Evolutionary conservation across 176 grass and related monocot genomes (phyloP).

Genomic region (Phoenix roebelenii): DNA sequence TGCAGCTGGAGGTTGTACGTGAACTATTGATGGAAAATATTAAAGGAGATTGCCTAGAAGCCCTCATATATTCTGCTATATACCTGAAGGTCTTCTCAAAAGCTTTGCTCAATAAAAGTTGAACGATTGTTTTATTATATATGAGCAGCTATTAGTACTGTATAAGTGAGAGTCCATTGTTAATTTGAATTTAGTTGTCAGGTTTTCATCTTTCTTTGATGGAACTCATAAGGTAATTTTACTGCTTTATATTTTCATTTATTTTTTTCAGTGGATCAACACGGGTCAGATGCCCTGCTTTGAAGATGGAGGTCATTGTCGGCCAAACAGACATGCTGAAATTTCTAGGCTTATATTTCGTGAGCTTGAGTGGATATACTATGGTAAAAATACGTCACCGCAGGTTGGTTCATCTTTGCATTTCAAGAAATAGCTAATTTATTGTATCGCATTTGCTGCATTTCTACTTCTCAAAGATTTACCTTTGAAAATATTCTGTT

Average conservation of each 20-base stretch:
- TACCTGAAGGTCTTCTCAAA: constrained; percentile 60
- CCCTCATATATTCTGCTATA: constrained; percentile 70
- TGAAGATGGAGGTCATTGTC: constrained; percentile 83
- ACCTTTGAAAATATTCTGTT: too few species aligned
- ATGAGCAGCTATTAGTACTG: too few species aligned
- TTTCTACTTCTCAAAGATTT: too few species aligned
- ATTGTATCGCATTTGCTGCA: too few species aligned
- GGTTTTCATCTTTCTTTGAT: neutral
- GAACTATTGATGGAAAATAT: constrained; percentile 35
- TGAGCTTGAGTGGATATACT: constrained; percentile 71
- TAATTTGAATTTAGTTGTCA: neutral
- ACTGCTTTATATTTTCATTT: constrained; percentile 7
- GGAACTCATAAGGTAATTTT: too few species aligned
- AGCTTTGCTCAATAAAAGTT: too few species aligned
- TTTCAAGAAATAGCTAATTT: neutral
- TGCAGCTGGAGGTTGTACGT: constrained; percentile 73
- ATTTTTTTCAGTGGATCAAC: constrained; percentile 66
- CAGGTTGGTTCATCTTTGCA: constrained; percentile 39
- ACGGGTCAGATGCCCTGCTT: constrained; percentile 84
- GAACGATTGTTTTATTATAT: too few species aligned
- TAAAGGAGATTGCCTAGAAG: constrained; percentile 50
- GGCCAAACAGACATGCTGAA: constrained; percentile 86
- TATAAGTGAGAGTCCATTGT: too few species aligned
- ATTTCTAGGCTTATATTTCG: constrained; percentile 88
- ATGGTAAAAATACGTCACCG: constrained; percentile 39